A percentile compares a stretch with the other conserved stretches of the same genome.
These are phyloP conservation scores for Leonotis leonurus DNA, from an alignment of 257 asterid genomes.

Conservation along the genomic window DNA sequence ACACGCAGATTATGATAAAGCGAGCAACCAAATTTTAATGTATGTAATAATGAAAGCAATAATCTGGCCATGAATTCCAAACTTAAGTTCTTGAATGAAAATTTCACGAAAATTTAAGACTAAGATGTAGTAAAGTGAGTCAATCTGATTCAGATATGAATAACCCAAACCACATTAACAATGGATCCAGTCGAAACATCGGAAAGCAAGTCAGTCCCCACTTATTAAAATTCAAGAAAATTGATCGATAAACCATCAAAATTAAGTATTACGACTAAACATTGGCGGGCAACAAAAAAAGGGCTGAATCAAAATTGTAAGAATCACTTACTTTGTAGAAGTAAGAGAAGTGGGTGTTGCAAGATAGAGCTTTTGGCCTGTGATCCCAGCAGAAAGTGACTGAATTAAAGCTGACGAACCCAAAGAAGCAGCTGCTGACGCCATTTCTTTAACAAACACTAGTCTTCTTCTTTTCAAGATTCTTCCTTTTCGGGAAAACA, in stretches of 20 bases:
- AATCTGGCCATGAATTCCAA: not conserved
- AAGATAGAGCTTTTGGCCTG: constrained; percentile 39
- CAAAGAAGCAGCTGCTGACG: constrained; percentile 69
- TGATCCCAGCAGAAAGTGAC: constrained; percentile 43
- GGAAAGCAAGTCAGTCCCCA: constrained; percentile 8
- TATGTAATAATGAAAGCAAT: not conserved
- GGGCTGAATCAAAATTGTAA: constrained; percentile 3
- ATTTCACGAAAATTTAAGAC: not conserved
- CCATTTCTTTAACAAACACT: constrained; percentile 34
- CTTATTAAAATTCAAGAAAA: not conserved
- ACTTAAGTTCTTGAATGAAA: too few species aligned
- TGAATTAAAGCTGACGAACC: constrained; percentile 70
- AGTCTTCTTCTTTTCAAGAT: not conserved
- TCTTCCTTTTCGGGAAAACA: too few species aligned
- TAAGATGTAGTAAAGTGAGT: not conserved
- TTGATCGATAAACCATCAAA: not conserved
- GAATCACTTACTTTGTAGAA: constrained; percentile 58
- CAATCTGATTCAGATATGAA: not conserved
- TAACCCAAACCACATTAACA: not conserved
- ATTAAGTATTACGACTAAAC: not conserved
- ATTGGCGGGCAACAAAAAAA: not conserved
- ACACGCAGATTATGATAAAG: constrained; percentile 21
- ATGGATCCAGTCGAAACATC: not conserved
- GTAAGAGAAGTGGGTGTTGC: constrained; percentile 41
- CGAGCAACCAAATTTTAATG: not conserved